Conservation (phyloP, 495 filamentous ascomycete species). For the Penicillium herquei region DNA sequence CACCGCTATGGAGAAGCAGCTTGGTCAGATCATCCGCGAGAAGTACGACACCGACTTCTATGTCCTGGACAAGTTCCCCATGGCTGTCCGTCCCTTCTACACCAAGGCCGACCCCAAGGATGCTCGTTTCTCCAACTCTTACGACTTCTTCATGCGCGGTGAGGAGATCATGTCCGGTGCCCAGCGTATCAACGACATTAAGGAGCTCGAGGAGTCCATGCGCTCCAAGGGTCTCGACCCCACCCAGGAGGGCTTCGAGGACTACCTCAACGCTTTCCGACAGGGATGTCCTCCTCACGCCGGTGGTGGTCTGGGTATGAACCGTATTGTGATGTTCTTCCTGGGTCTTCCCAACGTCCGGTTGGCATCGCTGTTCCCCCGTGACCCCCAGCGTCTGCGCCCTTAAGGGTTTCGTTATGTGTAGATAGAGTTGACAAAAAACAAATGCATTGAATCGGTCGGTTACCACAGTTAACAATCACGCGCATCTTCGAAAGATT, state of each 20-base stretch:
- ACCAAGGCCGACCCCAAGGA: constrained; percentile 73
- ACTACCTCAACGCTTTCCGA: constrained; percentile 80
- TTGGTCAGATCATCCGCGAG: constrained; percentile 78
- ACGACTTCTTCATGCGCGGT: constrained; percentile 92
- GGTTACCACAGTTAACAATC: background rate
- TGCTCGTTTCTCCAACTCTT: constrained; percentile 73
- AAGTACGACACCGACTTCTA: constrained; percentile 92
- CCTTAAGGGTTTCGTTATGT: constrained; percentile 48
- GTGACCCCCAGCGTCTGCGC: constrained; percentile 79
- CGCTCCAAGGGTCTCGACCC: constrained; percentile 72
- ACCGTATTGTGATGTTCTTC: constrained; percentile 87
- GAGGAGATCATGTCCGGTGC: constrained; percentile 88
- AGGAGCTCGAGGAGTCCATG: constrained; percentile 67
- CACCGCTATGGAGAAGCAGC: constrained; percentile 84
- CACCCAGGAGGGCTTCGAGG: constrained; percentile 68
- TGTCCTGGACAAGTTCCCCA: constrained; percentile 88
- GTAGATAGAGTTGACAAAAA: constrained; percentile 17
- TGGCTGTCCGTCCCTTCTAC: constrained; percentile 83
- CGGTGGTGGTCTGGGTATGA: constrained; percentile 83
- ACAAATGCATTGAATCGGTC: constrained; percentile 16
- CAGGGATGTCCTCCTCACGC: constrained; percentile 79
- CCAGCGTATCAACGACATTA: constrained; percentile 77
- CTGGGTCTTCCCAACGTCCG: constrained; percentile 80
- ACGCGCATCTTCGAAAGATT: background rate
- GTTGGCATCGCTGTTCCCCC: constrained; percentile 73